Conservation (phyloP, 768 basidiomycete species). For the Leucosporidium yakuticum region DNA sequence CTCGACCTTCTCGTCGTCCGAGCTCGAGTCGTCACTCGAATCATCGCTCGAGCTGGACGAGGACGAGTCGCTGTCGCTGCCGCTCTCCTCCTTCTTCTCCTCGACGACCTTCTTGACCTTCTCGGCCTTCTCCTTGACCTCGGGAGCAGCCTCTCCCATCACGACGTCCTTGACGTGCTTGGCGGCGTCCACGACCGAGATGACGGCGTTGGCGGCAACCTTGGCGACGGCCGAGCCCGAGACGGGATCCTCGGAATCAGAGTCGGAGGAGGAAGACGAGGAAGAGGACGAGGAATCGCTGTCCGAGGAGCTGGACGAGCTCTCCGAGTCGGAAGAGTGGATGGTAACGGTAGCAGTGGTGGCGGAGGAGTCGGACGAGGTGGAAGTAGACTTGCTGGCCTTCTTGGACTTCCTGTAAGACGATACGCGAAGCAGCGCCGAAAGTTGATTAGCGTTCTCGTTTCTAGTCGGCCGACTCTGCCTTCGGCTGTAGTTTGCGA, state of each 20-base stretch:
- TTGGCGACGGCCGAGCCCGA: background rate
- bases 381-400: slow-evolving; percentile 1
- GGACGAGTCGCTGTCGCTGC: background rate
- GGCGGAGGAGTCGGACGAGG: background rate
- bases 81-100: slow-evolving; percentile 11
- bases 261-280: slow-evolving; percentile 39
- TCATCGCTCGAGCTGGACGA: slow-evolving; percentile 3
- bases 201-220: slow-evolving; percentile 6
- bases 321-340: background rate
- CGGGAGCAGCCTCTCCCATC: slow-evolving; percentile 21
- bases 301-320: slow-evolving; percentile 1
- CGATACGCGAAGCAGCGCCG: background rate
- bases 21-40: background rate
- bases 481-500: background rate
- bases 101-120: slow-evolving; percentile 6
- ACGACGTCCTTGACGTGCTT: slow-evolving; percentile 21
- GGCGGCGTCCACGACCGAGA: background rate
- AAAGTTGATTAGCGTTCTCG: no score
- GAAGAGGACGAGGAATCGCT: slow-evolving; percentile 12
- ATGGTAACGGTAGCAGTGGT: background rate
- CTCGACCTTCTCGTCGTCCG: background rate
- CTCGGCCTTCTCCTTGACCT: slow-evolving; percentile 1
- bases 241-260: slow-evolving; percentile 28
- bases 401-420: background rate
- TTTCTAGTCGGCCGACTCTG: no score